Evolutionary conservation across 352 stramenopile species (phyloP).

Genomic region (Lagenidium giganteum): DNA sequence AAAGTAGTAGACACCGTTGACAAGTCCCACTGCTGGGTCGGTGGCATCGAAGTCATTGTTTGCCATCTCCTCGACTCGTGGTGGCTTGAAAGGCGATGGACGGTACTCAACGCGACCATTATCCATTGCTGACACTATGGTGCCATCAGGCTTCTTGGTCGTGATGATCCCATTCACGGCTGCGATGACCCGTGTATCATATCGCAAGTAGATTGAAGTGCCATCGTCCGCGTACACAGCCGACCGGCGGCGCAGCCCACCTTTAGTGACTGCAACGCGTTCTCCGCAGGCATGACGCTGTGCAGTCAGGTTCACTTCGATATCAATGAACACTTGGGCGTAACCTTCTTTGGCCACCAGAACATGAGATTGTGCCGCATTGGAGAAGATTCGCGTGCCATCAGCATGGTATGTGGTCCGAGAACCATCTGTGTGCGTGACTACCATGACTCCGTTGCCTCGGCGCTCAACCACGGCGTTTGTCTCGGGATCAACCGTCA

Average conservation of each 20-base stretch:
- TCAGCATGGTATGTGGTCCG: conserved; percentile 59
- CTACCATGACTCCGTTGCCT: conserved; percentile 42
- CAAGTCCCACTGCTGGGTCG: too few species aligned
- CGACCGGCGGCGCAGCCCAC: conserved; percentile 51
- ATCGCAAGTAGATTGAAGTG: conserved; percentile 54
- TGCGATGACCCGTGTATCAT: conserved; percentile 75
- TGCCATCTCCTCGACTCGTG: conserved; percentile 22
- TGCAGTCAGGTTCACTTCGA: conserved; percentile 60
- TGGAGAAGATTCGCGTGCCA: conserved; percentile 58
- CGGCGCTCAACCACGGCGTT: conserved; percentile 56
- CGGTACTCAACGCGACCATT: conserved; percentile 63
- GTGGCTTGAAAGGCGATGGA: conserved; percentile 4
- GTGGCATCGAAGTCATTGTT: conserved; percentile 56
- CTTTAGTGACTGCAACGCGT: conserved; percentile 63
- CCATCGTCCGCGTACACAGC: conserved; percentile 46
- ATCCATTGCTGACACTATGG: conserved; percentile 55
- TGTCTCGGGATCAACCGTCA: conserved; percentile 62
- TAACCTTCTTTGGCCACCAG: conserved; percentile 48
- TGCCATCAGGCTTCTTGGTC: conserved; percentile 35
- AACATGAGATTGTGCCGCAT: conserved; percentile 36
- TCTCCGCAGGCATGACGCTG: conserved; percentile 49
- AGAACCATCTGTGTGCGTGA: conserved; percentile 56
- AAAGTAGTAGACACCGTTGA: conserved; percentile 74
- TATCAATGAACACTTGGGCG: conserved; percentile 61
- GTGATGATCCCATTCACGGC: conserved; percentile 67